These are phyloP conservation scores for Penicillium italicum DNA, from an alignment of 2,329 filamentous ascomycete species.

Conservation along the genomic window DNA sequence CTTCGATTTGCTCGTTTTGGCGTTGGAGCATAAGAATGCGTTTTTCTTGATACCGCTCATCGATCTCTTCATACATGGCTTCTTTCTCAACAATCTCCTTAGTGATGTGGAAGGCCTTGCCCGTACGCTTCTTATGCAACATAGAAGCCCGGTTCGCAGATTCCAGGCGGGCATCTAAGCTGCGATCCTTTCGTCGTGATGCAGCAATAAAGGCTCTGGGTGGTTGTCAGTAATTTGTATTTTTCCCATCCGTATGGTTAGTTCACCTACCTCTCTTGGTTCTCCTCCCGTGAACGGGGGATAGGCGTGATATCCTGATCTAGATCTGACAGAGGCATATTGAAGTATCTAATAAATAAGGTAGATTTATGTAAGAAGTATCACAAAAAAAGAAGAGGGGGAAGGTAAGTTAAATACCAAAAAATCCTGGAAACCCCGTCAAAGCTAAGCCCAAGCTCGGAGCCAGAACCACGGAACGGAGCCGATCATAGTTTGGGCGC, in stretches of 20 bases:
- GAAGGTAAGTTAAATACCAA: conserved; percentile 7
- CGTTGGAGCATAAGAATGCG: conserved; percentile 39
- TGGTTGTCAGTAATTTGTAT: conserved; percentile 2
- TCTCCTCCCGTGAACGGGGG: conserved; percentile 43
- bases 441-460: conserved; percentile 12
- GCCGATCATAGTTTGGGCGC: conserved; percentile 22
- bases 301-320: conserved; percentile 33
- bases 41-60: conserved; percentile 61
- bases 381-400: not conserved
- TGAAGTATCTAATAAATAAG: not conserved
- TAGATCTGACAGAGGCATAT: conserved; percentile 27
- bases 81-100: conserved; percentile 85
- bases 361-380: not conserved
- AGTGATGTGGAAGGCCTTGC: conserved; percentile 74
- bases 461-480: conserved; percentile 19
- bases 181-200: conserved; percentile 79
- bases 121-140: conserved; percentile 83
- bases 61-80: conserved; percentile 95
- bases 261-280: conserved; percentile 43
- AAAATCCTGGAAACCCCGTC: conserved; percentile 14
- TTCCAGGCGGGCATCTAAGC: conserved; percentile 80
- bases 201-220: conserved; percentile 83
- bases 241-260: too few relatives aligned
- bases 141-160: conserved; percentile 85
- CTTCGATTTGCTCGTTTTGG: conserved; percentile 38